Evolutionary conservation across 306 rosid genomes (phyloP), one percentile per base, ranked within the genome.

Genomic region (Urtica urens): DNA sequence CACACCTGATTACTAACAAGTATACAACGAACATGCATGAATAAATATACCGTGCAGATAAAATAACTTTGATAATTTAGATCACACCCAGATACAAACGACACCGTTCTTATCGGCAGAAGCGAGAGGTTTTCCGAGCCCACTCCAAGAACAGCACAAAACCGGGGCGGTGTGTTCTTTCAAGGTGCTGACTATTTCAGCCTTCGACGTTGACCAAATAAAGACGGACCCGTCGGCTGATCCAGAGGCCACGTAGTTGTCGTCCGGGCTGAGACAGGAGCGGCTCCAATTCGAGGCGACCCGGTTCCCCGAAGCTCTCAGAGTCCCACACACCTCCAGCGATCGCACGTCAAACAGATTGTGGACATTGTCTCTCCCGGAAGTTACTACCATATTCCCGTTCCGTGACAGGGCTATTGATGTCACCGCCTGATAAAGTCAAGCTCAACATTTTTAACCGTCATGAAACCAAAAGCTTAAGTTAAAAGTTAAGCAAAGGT

Each of bases 271-370:
- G 29, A 92, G 71, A 67, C 99, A 92, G 10, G 99, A 85, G 38
- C 99, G 77, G 67, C 94, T 92, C 96, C 99, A 92, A 55, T 92
- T 92, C 1, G 99, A 82, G 0, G 96, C 86, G 40, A 82, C 92
- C 71, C 81, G 73, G 64, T 79, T 92, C 39, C 95, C 94, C 0
- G 59, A 20, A 20, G 94, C 94, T 57, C 84, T 71, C 26, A 92
- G 60, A 7, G 96, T 79, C 59, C 94, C 75, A 15, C 96, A 82
- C 53, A 90, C 87, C 76, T 90, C 99, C 15, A 90, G 64, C 13
- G 99, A 70, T 31, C 92, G 75, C 45, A 90, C 60, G 56, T 90
- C 99, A 15, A 92, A 92, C 64, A 85, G 49, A 55, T 85, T 86
- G 53, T 92, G 99, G 59, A 79, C 22, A 51, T 92, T 92, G 67